Evolutionary conservation across 2,329 filamentous ascomycete species (phyloP), one percentile per base, ranked within the genome.

Genomic region (Intubia oerlemansii): DNA sequence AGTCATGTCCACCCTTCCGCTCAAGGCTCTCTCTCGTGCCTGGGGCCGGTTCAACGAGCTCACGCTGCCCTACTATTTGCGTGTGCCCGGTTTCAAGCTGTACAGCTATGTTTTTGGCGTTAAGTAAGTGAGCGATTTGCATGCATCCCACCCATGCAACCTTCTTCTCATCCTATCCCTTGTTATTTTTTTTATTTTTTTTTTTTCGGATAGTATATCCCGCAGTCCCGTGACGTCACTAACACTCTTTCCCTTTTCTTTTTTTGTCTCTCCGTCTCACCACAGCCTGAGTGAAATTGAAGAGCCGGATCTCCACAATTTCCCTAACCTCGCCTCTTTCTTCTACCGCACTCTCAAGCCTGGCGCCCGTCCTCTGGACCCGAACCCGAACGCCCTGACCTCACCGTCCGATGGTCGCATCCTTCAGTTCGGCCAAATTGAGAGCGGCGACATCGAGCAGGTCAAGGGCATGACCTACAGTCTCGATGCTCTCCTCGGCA

Each of bases 391-490:
- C 43, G 77, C 81, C 8, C 54, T 98, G 5, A 56, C 95, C 7
- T 88, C 81, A 1, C 90, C 88, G 1, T 70, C 88, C 5, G 88
- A 98, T 48, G 88, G 88, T 26, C 76, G 77, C 37, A 65, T 98
- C 25, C 65, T 98, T 16, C 85, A 95, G 42, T 93, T 82, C 41
- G 88, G 88, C 9, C 72, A 71, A 41, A 93, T 98, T 32, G 76
- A 90, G 43, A 71, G 84, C 42, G 84, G 85, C 27, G 81, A 93
- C 44, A 90, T 98, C 24, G 88, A 98, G 49, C 88, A 98, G 53
- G 85, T 98, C 38, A 98, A 98, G 53, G 88, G 88, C 34, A 88
- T 98, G 62, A 98, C 88, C 1, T 98, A 98, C 52, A 91, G 75
- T 39, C 66, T 98, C 31, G 88, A 98, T 46, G 84, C 88, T 7